These are phyloP conservation scores for Fusarium foetens DNA, from an alignment of 2,329 filamentous ascomycete genomes.

Conservation along the genomic window DNA sequence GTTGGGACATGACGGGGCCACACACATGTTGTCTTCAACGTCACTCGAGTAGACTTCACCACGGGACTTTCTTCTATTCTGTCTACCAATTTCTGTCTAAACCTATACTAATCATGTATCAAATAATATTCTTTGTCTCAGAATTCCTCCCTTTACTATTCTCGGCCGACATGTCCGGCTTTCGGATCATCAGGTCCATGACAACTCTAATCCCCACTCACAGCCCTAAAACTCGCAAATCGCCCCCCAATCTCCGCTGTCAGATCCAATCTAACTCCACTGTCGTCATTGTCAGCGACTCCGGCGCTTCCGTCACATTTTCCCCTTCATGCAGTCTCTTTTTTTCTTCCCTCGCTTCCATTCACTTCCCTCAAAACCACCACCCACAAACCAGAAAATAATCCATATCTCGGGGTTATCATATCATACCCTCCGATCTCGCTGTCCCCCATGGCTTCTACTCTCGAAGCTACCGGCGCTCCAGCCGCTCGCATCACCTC, in stretches of 20 bases:
- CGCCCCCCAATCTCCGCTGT: slow-evolving; percentile 14
- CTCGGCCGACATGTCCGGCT: slow-evolving; percentile 29
- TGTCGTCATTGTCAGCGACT: slow-evolving; percentile 32
- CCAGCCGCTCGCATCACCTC: slow-evolving; percentile 46
- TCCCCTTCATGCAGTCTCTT: slow-evolving; percentile 17
- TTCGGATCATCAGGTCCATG: slow-evolving; percentile 10
- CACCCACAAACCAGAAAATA: neutral
- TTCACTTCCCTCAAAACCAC: slow-evolving; percentile 2
- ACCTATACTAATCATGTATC: rapidly evolving
- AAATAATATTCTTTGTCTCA: neutral
- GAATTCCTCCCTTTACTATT: neutral
- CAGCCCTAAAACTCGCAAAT: slow-evolving; percentile 23
- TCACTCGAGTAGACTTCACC: neutral
- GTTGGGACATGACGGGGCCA: neutral
- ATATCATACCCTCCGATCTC: slow-evolving; percentile 9
- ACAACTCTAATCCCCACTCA: slow-evolving; percentile 6
- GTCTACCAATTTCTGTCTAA: rapidly evolving
- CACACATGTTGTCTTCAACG: rapidly evolving
- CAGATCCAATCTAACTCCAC: slow-evolving; percentile 28
- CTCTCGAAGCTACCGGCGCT: slow-evolving; percentile 37
- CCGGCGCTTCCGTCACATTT: slow-evolving; percentile 40
- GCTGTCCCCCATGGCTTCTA: slow-evolving; percentile 42
- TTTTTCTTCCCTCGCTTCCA: slow-evolving; percentile 1
- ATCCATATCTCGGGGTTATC: neutral
- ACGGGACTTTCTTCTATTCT: rapidly evolving